Base-by-base conservation (phyloP, 352 stramenopile species). In the Globisporangium emineosum region DNA sequence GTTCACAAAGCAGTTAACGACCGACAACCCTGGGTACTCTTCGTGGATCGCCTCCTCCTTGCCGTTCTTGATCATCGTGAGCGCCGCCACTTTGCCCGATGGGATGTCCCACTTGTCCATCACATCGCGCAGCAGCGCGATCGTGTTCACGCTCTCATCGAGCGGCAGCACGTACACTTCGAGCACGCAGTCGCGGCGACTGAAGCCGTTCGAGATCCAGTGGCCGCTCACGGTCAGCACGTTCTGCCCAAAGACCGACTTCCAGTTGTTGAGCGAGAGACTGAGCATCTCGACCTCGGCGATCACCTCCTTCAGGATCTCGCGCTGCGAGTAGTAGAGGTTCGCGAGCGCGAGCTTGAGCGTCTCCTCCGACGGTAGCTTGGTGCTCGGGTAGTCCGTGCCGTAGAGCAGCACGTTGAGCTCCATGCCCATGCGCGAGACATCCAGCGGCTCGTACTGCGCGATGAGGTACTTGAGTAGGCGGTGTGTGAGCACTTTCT, bases 61-160 rank as follows among this genome's bases (percentile, higher is more conserved):
- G 45, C 65, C 60, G 23, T 80, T 75, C 30, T 78, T 76, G 29
- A 83, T 68, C 81, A 90, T 92, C 1, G 81, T 90, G 13, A 92
- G 70, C 23, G 81, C 83, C 32, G 81, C 81, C 0, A 92, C 79
- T 68, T 92, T 92, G 15, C 76, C 70, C 6, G 79, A 65, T 9
- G 79, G 74, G 55, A 92, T 90, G n/a, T 89, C 83, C 83, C 83
- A 92, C 54, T 92, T 92, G 65, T 90, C 81, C 76, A 92, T 88
- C 17, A 92, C 83, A 49, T 92, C 83, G 23, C 81, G 79, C 52
- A 92, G 76, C 60, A 92, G 53, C 23, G 83, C 83, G 55, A 90
- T 88, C 9, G 83, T 92, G 63, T 92, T 92, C 2, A 92, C 81
- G 1, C 72, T 79, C 61, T 92, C 83, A 64, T 90, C 83, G 12